These are phyloP conservation scores for Garcia nutans DNA, from an alignment of 345 rosid genomes.

Conservation along the genomic window DNA sequence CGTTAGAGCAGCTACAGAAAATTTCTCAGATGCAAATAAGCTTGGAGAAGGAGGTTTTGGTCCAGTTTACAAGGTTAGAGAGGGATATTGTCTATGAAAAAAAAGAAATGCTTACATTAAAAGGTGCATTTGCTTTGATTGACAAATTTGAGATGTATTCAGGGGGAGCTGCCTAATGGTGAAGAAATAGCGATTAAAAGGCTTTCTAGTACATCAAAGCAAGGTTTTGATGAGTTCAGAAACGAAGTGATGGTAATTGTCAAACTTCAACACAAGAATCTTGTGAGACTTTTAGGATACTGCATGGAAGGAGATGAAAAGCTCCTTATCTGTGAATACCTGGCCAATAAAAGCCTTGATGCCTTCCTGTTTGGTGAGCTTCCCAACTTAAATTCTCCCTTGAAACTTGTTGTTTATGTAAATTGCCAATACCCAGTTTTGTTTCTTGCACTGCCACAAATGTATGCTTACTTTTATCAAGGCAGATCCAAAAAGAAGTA, in stretches of 20 bases:
- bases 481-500: slow-evolving; percentile 35
- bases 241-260: slow-evolving; percentile 50
- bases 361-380: slow-evolving; percentile 41
- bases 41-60: slow-evolving; percentile 63
- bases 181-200: slow-evolving; percentile 51
- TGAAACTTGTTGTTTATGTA: too few species aligned
- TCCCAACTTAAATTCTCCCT: neutral
- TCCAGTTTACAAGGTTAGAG: slow-evolving; percentile 46
- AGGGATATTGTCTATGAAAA: neutral
- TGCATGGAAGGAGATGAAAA: slow-evolving; percentile 48
- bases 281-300: slow-evolving; percentile 51
- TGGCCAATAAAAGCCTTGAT: slow-evolving; percentile 53
- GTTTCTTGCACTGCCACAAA: neutral
- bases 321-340: slow-evolving; percentile 49
- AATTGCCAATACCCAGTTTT: too few species aligned
- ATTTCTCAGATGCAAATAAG: slow-evolving; percentile 44
- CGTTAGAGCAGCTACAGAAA: slow-evolving; percentile 34
- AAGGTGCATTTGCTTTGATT: neutral
- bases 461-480: slow-evolving; percentile 1
- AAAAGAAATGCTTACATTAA: neutral
- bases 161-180: slow-evolving; percentile 48
- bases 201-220: slow-evolving; percentile 48
- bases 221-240: slow-evolving; percentile 53
- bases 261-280: slow-evolving; percentile 58
- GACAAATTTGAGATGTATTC: slow-evolving; percentile 12